phyloP scores from a whole-genome alignment of 768 basidiomycete species.

The Mrakia frigida region DNA sequence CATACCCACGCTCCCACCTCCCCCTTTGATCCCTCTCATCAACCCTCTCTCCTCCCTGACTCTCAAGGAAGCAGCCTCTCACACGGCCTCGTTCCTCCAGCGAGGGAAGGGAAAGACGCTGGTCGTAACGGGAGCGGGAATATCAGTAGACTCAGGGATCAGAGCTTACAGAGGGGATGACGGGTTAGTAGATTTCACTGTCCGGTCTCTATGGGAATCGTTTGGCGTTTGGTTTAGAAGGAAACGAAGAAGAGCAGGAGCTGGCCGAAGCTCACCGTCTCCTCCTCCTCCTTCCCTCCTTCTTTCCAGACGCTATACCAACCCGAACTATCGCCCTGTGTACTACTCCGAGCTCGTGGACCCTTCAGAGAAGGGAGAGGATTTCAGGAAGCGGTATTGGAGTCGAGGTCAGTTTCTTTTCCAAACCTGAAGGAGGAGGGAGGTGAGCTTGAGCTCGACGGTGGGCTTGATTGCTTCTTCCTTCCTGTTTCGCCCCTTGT shows the following conservation, averaged over 20 bases:
- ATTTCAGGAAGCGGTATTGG: conserved; percentile 31
- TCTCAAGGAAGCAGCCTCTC: conserved; percentile 55
- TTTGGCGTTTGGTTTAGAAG: too few relatives aligned
- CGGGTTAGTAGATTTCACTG: neutral
- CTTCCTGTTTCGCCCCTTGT: conserved; percentile 52
- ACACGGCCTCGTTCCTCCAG: conserved; percentile 59
- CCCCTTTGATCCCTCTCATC: conserved; percentile 50
- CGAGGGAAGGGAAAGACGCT: conserved; percentile 60
- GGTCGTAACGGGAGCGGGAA: conserved; percentile 83
- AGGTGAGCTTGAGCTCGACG: neutral
- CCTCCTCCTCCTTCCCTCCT: conserved; percentile 1
- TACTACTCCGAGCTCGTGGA: conserved; percentile 11
- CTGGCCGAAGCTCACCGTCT: conserved; percentile 35
- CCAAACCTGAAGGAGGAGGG: neutral
- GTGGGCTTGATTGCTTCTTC: neutral
- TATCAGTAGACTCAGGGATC: conserved; percentile 92
- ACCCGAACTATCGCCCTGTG: conserved; percentile 43
- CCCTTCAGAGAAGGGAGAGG: conserved; percentile 1
- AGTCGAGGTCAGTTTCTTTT: neutral
- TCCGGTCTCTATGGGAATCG: too few relatives aligned
- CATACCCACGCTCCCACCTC: conserved; percentile 66
- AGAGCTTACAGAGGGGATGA: conserved; percentile 74
- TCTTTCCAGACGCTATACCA: conserved; percentile 32
- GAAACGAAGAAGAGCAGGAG: conserved; percentile 20
- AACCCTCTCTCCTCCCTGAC: conserved; percentile 47